These are phyloP conservation scores for Leishmania guyanensis DNA, from an alignment of 208 protist species.

Conservation along the genomic window DNA sequence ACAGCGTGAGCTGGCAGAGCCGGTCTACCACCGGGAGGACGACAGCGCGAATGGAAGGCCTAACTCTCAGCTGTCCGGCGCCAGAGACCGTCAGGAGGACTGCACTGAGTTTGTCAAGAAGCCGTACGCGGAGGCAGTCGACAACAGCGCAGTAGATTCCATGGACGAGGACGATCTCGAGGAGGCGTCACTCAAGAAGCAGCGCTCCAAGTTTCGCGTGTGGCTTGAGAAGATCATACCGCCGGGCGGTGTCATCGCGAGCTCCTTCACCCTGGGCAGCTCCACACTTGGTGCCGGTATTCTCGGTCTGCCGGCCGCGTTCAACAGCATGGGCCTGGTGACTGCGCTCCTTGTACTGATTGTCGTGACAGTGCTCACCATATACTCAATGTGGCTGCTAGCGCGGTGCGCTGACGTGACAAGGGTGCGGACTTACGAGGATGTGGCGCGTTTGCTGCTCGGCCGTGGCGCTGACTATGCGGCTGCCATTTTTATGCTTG, in stretches of 20 bases:
- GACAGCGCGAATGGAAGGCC: not conserved
- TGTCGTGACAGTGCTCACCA: slow-evolving; percentile 40
- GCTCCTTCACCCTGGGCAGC: slow-evolving; percentile 61
- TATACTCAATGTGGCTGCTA: slow-evolving; percentile 70
- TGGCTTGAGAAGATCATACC: slow-evolving; percentile 49
- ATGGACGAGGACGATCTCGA: slow-evolving; percentile 18
- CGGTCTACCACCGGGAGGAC: not conserved
- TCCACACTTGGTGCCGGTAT: slow-evolving; percentile 72
- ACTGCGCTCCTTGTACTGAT: slow-evolving; percentile 52
- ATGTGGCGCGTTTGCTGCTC: slow-evolving; percentile 19
- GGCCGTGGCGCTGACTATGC: slow-evolving; percentile 34
- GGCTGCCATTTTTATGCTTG: slow-evolving; percentile 38
- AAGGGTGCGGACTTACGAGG: slow-evolving; percentile 52
- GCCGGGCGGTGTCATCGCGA: slow-evolving; percentile 51
- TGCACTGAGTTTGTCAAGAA: not conserved
- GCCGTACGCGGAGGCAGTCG: not conserved
- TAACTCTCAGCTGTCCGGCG: not conserved
- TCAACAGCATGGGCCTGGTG: slow-evolving; percentile 59
- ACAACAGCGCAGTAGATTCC: slow-evolving; percentile 1
- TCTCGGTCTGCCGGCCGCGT: slow-evolving; percentile 55
- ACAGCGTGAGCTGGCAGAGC: slow-evolving; percentile 8
- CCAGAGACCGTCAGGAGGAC: not conserved
- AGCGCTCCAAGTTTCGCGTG: slow-evolving; percentile 7
- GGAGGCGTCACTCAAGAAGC: slow-evolving; percentile 4
- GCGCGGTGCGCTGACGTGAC: slow-evolving; percentile 33